Evolutionary conservation across 805 yeast genomes (phyloP).

Genomic region (Candida bentonensis): DNA sequence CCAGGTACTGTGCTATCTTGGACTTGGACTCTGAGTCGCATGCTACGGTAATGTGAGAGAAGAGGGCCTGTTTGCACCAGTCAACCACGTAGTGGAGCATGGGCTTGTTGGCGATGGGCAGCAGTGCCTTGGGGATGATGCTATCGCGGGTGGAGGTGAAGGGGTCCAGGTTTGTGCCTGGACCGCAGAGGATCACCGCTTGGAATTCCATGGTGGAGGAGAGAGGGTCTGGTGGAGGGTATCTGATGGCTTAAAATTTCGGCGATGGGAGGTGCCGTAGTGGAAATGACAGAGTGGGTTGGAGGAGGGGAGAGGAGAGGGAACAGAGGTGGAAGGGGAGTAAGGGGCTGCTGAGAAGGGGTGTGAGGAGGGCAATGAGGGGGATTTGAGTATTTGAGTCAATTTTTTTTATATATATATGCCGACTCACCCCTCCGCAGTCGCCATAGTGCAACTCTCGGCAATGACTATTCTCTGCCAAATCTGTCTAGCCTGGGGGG

Average conservation of each 20-base stretch:
- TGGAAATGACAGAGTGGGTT: background rate
- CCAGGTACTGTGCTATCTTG: slow-evolving; percentile 35
- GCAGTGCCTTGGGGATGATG: slow-evolving; percentile 67
- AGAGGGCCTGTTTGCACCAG: slow-evolving; percentile 86
- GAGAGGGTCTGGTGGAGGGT: background rate
- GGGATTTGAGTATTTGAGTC: no score
- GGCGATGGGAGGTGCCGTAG: background rate
- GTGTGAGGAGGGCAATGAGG: no score
- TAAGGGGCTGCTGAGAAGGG: no score
- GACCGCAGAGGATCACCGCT: slow-evolving; percentile 82
- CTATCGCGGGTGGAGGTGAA: slow-evolving; percentile 46
- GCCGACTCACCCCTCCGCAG: no score
- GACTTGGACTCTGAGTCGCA: slow-evolving; percentile 34
- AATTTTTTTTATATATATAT: no score
- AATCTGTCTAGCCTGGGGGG: no score
- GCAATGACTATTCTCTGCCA: no score
- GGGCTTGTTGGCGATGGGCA: slow-evolving; percentile 84
- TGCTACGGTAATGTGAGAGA: slow-evolving; percentile 47
- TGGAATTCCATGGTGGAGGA: slow-evolving; percentile 67
- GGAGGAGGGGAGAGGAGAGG: background rate
- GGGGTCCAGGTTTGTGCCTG: slow-evolving; percentile 61
- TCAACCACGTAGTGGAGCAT: slow-evolving; percentile 77
- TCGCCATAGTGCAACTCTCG: no score
- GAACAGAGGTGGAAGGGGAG: no score
- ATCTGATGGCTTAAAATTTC: background rate